phyloP scores from a whole-genome alignment of 257 asterid species.

The Scutellaria galericulata region DNA sequence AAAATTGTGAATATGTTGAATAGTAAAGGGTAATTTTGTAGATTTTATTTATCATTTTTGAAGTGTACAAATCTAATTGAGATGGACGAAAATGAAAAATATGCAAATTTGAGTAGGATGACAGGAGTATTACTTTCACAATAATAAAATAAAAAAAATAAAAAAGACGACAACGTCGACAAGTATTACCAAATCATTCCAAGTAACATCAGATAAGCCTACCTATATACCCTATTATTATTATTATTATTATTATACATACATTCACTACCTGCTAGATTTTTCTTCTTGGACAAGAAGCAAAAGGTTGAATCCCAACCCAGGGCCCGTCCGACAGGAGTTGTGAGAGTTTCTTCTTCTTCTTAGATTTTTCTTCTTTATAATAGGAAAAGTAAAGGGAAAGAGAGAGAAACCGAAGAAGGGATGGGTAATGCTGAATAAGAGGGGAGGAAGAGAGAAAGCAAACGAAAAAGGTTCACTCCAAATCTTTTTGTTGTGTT shows the following conservation, averaged over 20 bases:
- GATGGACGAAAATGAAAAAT: too few relatives aligned
- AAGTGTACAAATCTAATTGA: too few relatives aligned
- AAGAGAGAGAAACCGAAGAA: slow-evolving; percentile 14
- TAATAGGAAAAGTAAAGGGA: too few relatives aligned
- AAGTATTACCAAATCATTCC: slow-evolving; percentile 15
- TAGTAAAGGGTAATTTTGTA: too few relatives aligned
- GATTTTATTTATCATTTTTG: too few relatives aligned
- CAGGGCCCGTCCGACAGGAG: too few relatives aligned
- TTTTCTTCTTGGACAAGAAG: background rate
- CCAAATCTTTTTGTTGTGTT: background rate
- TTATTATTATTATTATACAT: too few relatives aligned
- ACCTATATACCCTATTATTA: too few relatives aligned
- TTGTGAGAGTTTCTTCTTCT: too few relatives aligned
- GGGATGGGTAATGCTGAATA: background rate
- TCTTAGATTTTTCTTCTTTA: background rate
- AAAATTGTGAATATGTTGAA: too few relatives aligned
- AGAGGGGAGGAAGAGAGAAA: background rate
- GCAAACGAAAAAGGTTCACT: background rate
- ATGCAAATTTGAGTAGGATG: too few relatives aligned
- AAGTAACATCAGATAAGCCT: slow-evolving; percentile 1
- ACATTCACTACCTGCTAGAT: background rate
- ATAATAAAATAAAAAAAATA: background rate
- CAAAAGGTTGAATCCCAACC: too few relatives aligned
- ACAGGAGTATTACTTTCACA: background rate
- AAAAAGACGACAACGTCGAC: slow-evolving; percentile 13